A percentile compares a stretch with the other conserved stretches of the same genome.
These are phyloP conservation scores for Iberis pinnata DNA, from an alignment of 345 rosid genomes.

Conservation along the genomic window DNA sequence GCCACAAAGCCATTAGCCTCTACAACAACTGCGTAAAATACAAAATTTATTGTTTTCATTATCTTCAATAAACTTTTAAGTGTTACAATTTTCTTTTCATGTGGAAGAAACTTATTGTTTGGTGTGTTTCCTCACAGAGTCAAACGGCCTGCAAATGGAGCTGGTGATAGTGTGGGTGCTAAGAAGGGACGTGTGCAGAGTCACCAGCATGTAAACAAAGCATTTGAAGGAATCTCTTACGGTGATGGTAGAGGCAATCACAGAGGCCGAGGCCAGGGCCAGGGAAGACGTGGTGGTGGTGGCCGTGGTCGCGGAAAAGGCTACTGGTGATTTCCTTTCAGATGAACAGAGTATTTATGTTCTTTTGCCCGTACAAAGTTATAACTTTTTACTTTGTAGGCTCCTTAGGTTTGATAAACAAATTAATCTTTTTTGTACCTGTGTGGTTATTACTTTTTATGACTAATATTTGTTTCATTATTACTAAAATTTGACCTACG, in stretches of 20 bases:
- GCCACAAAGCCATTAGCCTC: slow-evolving; percentile 48
- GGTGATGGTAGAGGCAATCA: slow-evolving; percentile 44
- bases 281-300: too few relatives aligned
- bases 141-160: slow-evolving; percentile 53
- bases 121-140: slow-evolving; percentile 37
- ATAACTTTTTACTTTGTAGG: neutral
- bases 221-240: slow-evolving; percentile 59
- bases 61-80: neutral
- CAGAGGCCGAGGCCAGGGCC: too few relatives aligned
- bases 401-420: neutral
- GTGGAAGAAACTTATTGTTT: neutral
- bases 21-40: slow-evolving; percentile 48
- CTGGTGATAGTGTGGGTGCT: slow-evolving; percentile 37
- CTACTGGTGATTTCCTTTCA: too few relatives aligned
- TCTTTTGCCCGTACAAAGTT: neutral
- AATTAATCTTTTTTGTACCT: neutral
- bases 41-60: neutral
- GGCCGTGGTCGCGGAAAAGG: too few relatives aligned
- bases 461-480: too few relatives aligned
- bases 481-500: too few relatives aligned
- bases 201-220: slow-evolving; percentile 65
- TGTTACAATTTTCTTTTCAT: neutral
- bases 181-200: slow-evolving; percentile 64
- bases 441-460: too few relatives aligned
- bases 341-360: neutral